Evolutionary conservation across 768 basidiomycete genomes (phyloP).

Genomic region (Heimioporus sp.): DNA sequence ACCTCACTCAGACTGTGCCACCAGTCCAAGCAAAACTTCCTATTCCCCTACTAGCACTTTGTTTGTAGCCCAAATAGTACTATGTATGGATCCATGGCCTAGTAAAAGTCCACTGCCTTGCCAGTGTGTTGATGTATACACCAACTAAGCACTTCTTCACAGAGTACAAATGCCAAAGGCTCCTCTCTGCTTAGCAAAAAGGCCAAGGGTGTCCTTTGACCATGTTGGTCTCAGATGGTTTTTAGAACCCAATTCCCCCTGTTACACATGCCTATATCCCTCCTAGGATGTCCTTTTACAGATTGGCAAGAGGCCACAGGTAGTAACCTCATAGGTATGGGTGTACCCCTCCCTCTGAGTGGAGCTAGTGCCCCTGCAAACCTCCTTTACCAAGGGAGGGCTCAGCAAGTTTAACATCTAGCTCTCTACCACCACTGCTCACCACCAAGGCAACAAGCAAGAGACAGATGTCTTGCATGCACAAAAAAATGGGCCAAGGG

Average conservation of each 20-base stretch:
- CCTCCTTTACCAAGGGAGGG: conserved; percentile 5
- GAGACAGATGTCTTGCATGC: neutral
- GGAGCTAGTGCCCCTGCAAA: neutral
- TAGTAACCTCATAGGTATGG: neutral
- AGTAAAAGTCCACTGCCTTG: conserved; percentile 3
- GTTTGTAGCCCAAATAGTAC: neutral
- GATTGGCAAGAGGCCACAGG: neutral
- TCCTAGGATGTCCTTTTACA: neutral
- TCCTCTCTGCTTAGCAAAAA: neutral
- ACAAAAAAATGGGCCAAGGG: conserved; percentile 2
- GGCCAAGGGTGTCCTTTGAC: conserved; percentile 3
- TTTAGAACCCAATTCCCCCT: conserved; percentile 1
- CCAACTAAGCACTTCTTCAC: neutral
- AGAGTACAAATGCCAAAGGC: too few species aligned
- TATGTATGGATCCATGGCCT: neutral
- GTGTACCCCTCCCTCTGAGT: neutral
- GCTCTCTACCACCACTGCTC: neutral
- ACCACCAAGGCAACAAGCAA: too few species aligned
- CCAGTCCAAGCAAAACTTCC: conserved; percentile 1
- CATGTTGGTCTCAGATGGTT: conserved; percentile 2
- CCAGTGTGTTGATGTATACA: neutral
- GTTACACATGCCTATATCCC: neutral
- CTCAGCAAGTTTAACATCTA: neutral
- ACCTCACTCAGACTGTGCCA: too few species aligned
- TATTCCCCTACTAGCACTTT: conserved; percentile 2